These are phyloP conservation scores for Aspergillus fructus DNA, from an alignment of 2,329 filamentous ascomycete species.

Conservation along the genomic window DNA sequence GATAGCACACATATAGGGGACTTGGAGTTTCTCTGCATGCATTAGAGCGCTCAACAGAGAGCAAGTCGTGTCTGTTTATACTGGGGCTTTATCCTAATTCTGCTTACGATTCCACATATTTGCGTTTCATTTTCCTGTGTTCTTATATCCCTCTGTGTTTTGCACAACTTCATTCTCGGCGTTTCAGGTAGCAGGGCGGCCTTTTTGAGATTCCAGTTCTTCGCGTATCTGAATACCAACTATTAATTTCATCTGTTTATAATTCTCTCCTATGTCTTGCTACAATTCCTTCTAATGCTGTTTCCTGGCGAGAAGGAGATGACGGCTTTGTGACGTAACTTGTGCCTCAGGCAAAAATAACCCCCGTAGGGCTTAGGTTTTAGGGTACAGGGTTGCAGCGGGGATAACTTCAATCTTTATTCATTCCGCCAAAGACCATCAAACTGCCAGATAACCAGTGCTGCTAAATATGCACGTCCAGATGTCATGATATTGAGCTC, in stretches of 20 bases:
- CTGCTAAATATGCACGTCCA: neutral
- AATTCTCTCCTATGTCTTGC: neutral
- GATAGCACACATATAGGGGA: constrained; percentile 17
- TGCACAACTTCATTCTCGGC: constrained; percentile 10
- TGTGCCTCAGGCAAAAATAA: constrained; percentile 2
- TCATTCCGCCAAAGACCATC: neutral
- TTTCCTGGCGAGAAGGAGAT: neutral
- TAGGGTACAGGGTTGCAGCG: constrained; percentile 22
- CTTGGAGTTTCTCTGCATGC: constrained; percentile 21
- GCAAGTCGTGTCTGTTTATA: neutral
- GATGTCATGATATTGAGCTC: neutral
- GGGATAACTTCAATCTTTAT: neutral
- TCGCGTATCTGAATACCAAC: neutral
- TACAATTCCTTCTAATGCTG: neutral
- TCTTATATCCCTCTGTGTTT: constrained; percentile 14
- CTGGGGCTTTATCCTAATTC: constrained; percentile 1
- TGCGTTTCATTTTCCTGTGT: neutral
- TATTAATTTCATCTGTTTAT: neutral
- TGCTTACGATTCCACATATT: neutral
- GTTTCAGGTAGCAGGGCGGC: constrained; percentile 8
- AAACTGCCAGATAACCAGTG: neutral
- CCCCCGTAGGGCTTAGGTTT: constrained; percentile 26
- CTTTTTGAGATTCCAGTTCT: constrained; percentile 5
- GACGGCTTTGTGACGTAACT: constrained; percentile 3
- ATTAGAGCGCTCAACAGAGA: constrained; percentile 8